Conservation (phyloP, 495 filamentous ascomycete species). For the Staphylotrichum longicolle region DNA sequence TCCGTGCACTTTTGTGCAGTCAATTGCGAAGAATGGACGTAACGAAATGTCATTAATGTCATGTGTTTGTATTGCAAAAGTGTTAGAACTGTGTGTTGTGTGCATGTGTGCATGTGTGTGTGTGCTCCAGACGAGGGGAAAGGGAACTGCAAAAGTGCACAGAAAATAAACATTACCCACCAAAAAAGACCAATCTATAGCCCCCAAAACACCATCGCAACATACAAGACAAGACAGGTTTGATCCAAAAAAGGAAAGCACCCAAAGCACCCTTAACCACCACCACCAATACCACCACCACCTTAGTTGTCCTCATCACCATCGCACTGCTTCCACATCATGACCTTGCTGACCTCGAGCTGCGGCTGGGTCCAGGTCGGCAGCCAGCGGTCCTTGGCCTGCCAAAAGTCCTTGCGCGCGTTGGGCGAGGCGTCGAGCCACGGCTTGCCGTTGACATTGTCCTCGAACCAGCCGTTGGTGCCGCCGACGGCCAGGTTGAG, state of each 20-base stretch:
- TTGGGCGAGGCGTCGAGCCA: conserved; percentile 68
- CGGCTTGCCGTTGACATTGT: conserved; percentile 67
- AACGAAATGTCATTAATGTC: background rate
- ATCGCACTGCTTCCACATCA: conserved; percentile 77
- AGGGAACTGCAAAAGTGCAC: too few relatives aligned
- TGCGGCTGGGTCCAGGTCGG: conserved; percentile 71
- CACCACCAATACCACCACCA: background rate
- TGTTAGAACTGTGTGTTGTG: background rate
- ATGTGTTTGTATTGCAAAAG: background rate
- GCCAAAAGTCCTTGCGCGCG: conserved; percentile 73
- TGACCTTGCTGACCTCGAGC: conserved; percentile 70
- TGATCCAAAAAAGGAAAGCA: too few relatives aligned
- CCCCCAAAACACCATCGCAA: conserved; percentile 15
- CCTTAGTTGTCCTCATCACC: conserved; percentile 44
- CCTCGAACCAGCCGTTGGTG: conserved; percentile 83
- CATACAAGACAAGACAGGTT: too few relatives aligned
- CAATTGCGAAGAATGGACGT: too few relatives aligned
- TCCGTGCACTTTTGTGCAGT: too few relatives aligned
- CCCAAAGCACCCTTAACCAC: background rate
- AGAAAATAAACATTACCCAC: conserved; percentile 11
- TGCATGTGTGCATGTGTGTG: too few relatives aligned
- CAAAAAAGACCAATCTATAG: conserved; percentile 7
- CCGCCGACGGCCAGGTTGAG: conserved; percentile 78
- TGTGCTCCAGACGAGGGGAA: too few relatives aligned
- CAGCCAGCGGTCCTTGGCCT: conserved; percentile 62